phyloP scores from a whole-genome alignment of 768 basidiomycete genomes.

The Lactifluus subvellereus region DNA sequence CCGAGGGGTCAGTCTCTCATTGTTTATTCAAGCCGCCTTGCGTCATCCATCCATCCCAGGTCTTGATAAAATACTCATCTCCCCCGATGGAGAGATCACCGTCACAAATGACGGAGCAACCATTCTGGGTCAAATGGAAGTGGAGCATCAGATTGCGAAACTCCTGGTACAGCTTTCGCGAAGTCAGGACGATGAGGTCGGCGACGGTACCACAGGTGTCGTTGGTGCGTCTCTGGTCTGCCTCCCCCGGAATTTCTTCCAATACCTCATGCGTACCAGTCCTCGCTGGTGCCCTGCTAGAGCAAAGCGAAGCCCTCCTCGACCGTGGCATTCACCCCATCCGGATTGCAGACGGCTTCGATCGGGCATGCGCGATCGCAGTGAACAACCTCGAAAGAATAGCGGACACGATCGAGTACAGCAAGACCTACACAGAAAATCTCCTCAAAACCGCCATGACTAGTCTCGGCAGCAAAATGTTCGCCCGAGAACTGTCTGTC shows the following conservation, averaged over 20 bases:
- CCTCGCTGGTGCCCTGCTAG: constrained; percentile 93
- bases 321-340: constrained; percentile 99
- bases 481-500: constrained; percentile 27
- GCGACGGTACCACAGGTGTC: constrained; percentile 98
- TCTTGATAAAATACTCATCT: constrained; percentile 91
- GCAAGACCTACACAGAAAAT: constrained; percentile 74
- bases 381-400: constrained; percentile 87
- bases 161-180: constrained; percentile 93
- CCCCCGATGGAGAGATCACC: constrained; percentile 97
- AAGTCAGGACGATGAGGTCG: constrained; percentile 99
- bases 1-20: constrained; percentile 65
- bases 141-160: constrained; percentile 98
- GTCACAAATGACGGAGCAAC: constrained; percentile 99
- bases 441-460: constrained; percentile 94
- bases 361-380: constrained; percentile 87
- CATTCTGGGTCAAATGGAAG: constrained; percentile 97
- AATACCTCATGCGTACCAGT: constrained; percentile 37
- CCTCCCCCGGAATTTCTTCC: not conserved
- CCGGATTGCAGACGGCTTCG: constrained; percentile 98
- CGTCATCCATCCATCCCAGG: constrained; percentile 41
- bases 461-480: constrained; percentile 98
- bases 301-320: constrained; percentile 92
- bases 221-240: constrained; percentile 65
- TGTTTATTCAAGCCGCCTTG: not conserved
- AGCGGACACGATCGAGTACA: constrained; percentile 85